phyloP scores from a whole-genome alignment of 306 rosid species.

The Ammopiptanthus mongolicus region DNA sequence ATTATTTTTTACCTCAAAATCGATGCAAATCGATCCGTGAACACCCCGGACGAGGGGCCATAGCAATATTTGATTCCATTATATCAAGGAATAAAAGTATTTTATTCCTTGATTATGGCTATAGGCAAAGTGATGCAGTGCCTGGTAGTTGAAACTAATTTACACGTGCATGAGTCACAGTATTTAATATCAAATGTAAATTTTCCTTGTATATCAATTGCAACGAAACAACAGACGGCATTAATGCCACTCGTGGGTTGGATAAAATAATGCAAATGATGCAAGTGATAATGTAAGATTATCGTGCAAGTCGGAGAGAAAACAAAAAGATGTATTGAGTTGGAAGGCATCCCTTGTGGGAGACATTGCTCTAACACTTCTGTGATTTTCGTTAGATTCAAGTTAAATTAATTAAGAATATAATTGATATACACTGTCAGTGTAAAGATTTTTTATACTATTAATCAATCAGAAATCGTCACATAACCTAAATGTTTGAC shows the following conservation, averaged over 20 bases:
- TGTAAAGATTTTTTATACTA: too few species aligned
- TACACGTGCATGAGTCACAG: neutral
- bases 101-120: neutral
- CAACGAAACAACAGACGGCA: neutral
- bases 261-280: neutral
- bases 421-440: too few species aligned
- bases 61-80: too few species aligned
- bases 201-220: neutral
- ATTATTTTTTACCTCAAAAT: too few species aligned
- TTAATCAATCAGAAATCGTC: too few species aligned
- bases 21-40: too few species aligned
- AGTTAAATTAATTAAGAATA: neutral
- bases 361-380: constrained; percentile 5
- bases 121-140: neutral
- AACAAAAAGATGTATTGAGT: neutral
- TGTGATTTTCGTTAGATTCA: neutral
- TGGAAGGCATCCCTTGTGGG: constrained; percentile 9
- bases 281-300: neutral
- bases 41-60: too few species aligned
- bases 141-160: neutral
- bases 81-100: too few species aligned
- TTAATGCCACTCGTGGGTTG: neutral
- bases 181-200: neutral
- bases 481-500: too few species aligned
- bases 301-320: neutral